Evolutionary conservation across 1,284 basidiomycete genomes (phyloP).

Genomic region (Cystobasidiaceae sp.): DNA sequence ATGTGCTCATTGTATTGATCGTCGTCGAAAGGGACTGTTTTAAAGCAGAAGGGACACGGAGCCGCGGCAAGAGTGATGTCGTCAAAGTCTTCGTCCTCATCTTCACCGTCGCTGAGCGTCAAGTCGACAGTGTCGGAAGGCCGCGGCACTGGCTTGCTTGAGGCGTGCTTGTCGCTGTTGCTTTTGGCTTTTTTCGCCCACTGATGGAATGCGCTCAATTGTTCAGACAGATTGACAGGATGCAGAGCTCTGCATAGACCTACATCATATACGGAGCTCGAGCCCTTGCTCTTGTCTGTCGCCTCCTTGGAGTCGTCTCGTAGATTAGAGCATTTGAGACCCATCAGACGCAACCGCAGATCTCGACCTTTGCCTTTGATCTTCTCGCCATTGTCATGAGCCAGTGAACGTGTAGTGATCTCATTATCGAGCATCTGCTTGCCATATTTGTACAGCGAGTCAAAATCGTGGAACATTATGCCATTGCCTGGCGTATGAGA

Average conservation of each 20-base stretch:
- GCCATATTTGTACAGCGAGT: constrained; percentile 56
- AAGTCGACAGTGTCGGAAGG: constrained; percentile 9
- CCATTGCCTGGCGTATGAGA: constrained; percentile 65
- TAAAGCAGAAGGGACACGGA: constrained; percentile 13
- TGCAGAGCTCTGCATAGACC: background rate
- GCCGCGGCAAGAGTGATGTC: constrained; percentile 22
- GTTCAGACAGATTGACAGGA: background rate
- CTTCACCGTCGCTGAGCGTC: constrained; percentile 17
- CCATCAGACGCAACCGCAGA: constrained; percentile 37
- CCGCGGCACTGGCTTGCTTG: background rate
- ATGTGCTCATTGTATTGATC: constrained; percentile 10
- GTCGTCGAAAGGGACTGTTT: constrained; percentile 14
- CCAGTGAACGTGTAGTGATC: background rate
- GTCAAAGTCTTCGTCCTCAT: constrained; percentile 18
- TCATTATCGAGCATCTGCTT: constrained; percentile 74
- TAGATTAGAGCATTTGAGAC: constrained; percentile 37
- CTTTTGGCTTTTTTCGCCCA: background rate
- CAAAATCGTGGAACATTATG: constrained; percentile 33
- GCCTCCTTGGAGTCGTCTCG: constrained; percentile 34
- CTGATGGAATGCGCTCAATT: background rate
- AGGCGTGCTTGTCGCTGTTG: background rate
- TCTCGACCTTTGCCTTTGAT: constrained; percentile 33
- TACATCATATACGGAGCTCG: background rate
- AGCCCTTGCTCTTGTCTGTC: constrained; percentile 7
- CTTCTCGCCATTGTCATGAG: constrained; percentile 27